Evolutionary conservation across 139 green algal species (phyloP), one percentile per base, ranked within the genome.

Genomic region (Nannochloris sp.): DNA sequence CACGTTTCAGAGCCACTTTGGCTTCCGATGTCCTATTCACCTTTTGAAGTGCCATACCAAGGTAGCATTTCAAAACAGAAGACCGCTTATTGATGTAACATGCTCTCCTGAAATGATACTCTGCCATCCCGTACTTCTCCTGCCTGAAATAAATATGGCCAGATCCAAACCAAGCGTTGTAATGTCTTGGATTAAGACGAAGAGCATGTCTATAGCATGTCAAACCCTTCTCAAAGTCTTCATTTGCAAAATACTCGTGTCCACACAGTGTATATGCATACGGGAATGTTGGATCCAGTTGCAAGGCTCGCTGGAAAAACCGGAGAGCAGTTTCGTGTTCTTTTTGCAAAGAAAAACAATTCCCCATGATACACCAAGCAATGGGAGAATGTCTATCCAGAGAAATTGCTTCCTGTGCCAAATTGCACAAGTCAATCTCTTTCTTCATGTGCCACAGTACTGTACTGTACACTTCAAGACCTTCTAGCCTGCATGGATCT

Each of bases 91-190:
- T 88, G 61, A 98, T 83, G 56, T 59, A 24, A 2, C 79, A 48
- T 3, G 88, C 87, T 7, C 69, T 67, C 37, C 80, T 58, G 72
- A 97, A 96, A 81, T 96, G 87, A 64, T 85, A 83, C 60, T 95
- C 82, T 4, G 91, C 89, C 74, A 94, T 73, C 19, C 83, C 78
- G 37, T 84, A 92, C 79, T 95, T 95, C 69, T 97, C 92, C 78
- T 97, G 89, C 25, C 85, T 70, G 64, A 89, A 90, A 66, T 88
- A 90, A 24, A 97, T 87, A 68, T 89, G 84, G 19, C 92, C 92
- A 51, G 97, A 78, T 14, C 92, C 92, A 75, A 96, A 98, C 90
- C 90, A 89, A 5, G 92, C 91, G 59, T 96, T 97, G 86, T 98
- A 98, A 67, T 98, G 91, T 8, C 90, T 81, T 3, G 72, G 54